Evolutionary conservation across 768 basidiomycete species (phyloP).

Genomic region (Serendipita sp.): DNA sequence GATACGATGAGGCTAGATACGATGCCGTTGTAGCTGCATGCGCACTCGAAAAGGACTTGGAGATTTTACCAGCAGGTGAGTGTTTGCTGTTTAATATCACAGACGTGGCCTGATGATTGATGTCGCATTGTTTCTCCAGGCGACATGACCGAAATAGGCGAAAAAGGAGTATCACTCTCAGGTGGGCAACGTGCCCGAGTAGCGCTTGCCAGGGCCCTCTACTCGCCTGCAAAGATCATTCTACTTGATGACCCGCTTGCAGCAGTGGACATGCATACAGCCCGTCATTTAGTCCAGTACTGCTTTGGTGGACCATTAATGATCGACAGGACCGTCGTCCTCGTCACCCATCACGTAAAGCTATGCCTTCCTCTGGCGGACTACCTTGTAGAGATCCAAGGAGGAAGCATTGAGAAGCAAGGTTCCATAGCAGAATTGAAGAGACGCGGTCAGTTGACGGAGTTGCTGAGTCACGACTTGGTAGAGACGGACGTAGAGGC

Average conservation of each 20-base stretch:
- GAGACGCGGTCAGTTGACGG: constrained; percentile 27
- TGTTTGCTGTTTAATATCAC: not conserved
- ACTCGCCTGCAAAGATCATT: constrained; percentile 46
- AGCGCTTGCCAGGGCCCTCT: constrained; percentile 64
- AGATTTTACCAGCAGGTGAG: constrained; percentile 60
- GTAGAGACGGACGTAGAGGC: constrained; percentile 20
- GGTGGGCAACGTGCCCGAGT: constrained; percentile 63
- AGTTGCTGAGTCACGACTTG: constrained; percentile 33
- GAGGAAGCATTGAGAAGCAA: constrained; percentile 34
- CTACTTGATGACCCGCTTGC: constrained; percentile 67
- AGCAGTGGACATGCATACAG: constrained; percentile 66
- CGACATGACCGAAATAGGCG: constrained; percentile 45
- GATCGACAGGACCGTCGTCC: constrained; percentile 50
- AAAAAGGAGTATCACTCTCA: constrained; percentile 63
- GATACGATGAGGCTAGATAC: constrained; percentile 50
- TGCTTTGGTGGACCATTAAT: constrained; percentile 52
- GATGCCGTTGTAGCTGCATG: constrained; percentile 56
- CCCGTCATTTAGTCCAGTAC: constrained; percentile 46
- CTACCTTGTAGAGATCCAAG: constrained; percentile 47
- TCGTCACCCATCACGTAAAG: constrained; percentile 71
- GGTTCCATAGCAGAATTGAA: constrained; percentile 36
- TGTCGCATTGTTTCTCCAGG: not conserved
- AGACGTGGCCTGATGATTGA: not conserved
- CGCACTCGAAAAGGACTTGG: constrained; percentile 53
- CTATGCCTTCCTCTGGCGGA: constrained; percentile 53